Evolutionary conservation across 164 flowering plant species (phyloP), one percentile per base, ranked within the genome.

Genomic region (Vitis rupestris): DNA sequence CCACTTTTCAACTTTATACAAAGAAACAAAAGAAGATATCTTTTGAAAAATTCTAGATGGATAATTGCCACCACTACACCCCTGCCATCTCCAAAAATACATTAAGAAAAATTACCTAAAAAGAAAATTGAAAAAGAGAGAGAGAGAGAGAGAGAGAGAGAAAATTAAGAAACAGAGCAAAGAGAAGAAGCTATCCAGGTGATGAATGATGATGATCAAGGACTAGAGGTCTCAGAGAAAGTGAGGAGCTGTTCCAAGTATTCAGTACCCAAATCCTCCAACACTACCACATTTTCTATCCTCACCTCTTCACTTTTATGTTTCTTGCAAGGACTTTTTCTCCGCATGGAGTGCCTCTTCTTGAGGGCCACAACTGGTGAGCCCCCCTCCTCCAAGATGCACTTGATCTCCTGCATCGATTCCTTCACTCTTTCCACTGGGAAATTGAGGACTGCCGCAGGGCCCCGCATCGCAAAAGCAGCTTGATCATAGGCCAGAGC

Each of bases 401-500:
- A 59, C 56, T 70, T 72, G 77, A 84, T 80, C 10, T 78, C 87
- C 31, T 44, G 54, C 0, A 84, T 79, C 19, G 85, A 82, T 29
- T 80, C 79, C 57, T 58, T 16, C 11, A 84, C 85, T 37, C 72
- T 74, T 14, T 84, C 87, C 10, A 65, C 83, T 8, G 85, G 83
- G 49, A 84, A 82, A 64, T 84, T 84, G 27, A 82, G 79, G 3
- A 73, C 55, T 1, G 87, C 87, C 44, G 70, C 17, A 0, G 80
- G 17, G 1, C 85, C 87, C 16, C 87, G 61, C 79, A 80, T 76
- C 19, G 83, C 19, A 59, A 84, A 82, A 11, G 87, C 87, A 0
- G 87, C 87, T 67, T 84, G 87, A 52, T 84, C 87, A 50, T 84
- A 84, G 0, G 87, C 87, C 78, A 84, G 12, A 50, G 87, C 87